Evolutionary conservation across 1,139 yeast genomes (phyloP).

Genomic region (Zygosaccharomyces pseudobailii): DNA sequence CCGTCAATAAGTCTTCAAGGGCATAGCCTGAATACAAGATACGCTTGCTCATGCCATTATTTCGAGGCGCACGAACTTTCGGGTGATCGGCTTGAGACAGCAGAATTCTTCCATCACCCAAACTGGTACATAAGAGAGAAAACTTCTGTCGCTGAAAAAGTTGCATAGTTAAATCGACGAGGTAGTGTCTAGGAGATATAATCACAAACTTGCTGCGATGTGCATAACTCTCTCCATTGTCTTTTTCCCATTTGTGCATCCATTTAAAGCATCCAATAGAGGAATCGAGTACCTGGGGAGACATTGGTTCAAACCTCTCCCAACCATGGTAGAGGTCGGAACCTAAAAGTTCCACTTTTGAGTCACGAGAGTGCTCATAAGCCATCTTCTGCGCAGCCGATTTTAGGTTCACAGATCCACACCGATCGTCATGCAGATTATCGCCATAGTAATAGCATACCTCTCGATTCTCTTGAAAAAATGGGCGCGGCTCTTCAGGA

Average conservation of each 20-base stretch:
- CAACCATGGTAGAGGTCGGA: conserved; percentile 20
- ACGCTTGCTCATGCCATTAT: conserved; percentile 14
- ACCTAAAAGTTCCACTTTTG: conserved; percentile 19
- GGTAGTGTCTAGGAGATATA: conserved; percentile 30
- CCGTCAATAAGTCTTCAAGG: conserved; percentile 23
- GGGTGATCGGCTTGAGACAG: conserved; percentile 16
- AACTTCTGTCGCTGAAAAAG: conserved; percentile 19
- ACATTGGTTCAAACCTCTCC: conserved; percentile 21
- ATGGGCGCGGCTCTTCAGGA: conserved; percentile 2
- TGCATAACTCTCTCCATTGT: conserved; percentile 2
- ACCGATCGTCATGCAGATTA: background rate
- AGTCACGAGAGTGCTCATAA: conserved; percentile 5
- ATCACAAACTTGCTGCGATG: conserved; percentile 16
- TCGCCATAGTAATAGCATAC: conserved; percentile 9
- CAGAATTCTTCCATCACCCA: conserved; percentile 18
- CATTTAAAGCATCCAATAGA: conserved; percentile 22
- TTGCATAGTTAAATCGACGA: conserved; percentile 27
- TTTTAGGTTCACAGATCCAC: background rate
- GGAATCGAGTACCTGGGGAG: conserved; percentile 19
- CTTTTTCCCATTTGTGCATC: conserved; percentile 12
- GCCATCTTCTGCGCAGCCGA: conserved; percentile 4
- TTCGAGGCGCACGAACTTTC: conserved; percentile 9
- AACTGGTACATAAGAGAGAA: conserved; percentile 16
- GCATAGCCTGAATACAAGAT: conserved; percentile 32
- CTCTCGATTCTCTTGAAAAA: conserved; percentile 7